Percentiles rank a stretch among this genome's conserved stretches.
phyloP scores from a whole-genome alignment of 345 rosid genomes.

The Heritiera fomes region DNA sequence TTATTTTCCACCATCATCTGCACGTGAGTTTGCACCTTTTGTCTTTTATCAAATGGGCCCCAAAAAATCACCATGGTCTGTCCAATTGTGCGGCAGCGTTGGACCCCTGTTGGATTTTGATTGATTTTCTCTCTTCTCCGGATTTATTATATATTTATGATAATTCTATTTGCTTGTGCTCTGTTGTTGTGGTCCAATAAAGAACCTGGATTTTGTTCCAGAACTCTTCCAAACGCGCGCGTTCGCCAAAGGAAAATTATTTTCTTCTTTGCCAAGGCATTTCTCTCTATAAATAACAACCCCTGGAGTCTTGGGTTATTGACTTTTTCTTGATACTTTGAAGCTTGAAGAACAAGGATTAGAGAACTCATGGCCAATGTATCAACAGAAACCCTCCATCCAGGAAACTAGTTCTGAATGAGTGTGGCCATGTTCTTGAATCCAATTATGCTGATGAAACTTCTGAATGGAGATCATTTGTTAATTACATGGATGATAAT shows the following conservation, averaged over 20 bases:
- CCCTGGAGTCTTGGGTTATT: too few relatives aligned
- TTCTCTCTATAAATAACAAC: too few relatives aligned
- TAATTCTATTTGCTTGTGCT: neutral
- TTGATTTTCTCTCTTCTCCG: neutral
- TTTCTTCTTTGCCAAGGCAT: neutral
- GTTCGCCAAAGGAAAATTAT: neutral
- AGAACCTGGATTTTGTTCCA: neutral
- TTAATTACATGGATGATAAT: constrained; percentile 37
- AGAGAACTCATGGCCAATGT: too few relatives aligned
- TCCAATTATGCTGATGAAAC: constrained; percentile 47
- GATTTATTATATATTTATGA: neutral
- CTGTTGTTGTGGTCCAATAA: neutral
- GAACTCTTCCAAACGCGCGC: neutral
- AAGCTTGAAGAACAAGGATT: too few relatives aligned
- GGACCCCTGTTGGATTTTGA: neutral
- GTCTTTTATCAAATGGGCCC: constrained; percentile 18
- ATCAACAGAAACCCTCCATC: neutral
- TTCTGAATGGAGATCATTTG: constrained; percentile 54
- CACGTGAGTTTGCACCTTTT: constrained; percentile 18
- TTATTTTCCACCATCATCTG: constrained; percentile 20
- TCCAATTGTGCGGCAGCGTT: neutral
- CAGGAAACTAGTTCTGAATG: constrained; percentile 46
- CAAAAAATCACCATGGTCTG: constrained; percentile 15
- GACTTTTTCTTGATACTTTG: too few relatives aligned
- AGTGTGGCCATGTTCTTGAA: constrained; percentile 54